phyloP scores from a whole-genome alignment of 495 filamentous ascomycete genomes.

The Daldinia caldariorum region DNA sequence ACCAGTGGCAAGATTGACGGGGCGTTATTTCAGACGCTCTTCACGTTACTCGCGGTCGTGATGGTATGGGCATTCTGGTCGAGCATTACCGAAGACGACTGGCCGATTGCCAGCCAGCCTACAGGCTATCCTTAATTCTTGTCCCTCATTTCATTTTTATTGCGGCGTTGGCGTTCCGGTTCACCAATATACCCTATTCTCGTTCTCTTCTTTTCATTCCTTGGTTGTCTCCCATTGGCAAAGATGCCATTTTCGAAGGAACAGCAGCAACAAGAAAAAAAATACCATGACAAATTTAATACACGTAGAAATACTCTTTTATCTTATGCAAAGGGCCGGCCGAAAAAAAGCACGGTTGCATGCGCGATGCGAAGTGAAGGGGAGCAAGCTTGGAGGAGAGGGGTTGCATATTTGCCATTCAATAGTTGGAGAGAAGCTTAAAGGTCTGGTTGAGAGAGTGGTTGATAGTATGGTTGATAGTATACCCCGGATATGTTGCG shows the following conservation, averaged over 20 bases:
- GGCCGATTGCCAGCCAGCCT: conserved; percentile 68
- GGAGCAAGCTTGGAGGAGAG: conserved; percentile 14
- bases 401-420: conserved; percentile 24
- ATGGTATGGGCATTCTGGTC: conserved; percentile 96
- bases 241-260: conserved; percentile 21
- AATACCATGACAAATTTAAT: conserved; percentile 39
- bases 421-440: conserved; percentile 35
- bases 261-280: conserved; percentile 31
- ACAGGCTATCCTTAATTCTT: conserved; percentile 44
- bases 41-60: conserved; percentile 83
- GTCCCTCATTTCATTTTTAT: conserved; percentile 36
- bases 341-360: conserved; percentile 29
- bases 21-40: conserved; percentile 90
- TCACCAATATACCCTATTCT: conserved; percentile 49
- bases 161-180: conserved; percentile 46
- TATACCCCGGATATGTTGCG: conserved; percentile 47
- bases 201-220: conserved; percentile 47
- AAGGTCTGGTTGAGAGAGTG: conserved; percentile 38
- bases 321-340: conserved; percentile 23
- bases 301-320: conserved; percentile 28
- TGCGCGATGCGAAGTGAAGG: conserved; percentile 40
- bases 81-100: conserved; percentile 99
- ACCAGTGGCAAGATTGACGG: conserved; percentile 89
- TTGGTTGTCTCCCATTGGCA: conserved; percentile 29
- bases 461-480: conserved; percentile 44